Base-by-base conservation (phyloP, 2,329 filamentous ascomycete species). In the Pseudonectria buxi region DNA sequence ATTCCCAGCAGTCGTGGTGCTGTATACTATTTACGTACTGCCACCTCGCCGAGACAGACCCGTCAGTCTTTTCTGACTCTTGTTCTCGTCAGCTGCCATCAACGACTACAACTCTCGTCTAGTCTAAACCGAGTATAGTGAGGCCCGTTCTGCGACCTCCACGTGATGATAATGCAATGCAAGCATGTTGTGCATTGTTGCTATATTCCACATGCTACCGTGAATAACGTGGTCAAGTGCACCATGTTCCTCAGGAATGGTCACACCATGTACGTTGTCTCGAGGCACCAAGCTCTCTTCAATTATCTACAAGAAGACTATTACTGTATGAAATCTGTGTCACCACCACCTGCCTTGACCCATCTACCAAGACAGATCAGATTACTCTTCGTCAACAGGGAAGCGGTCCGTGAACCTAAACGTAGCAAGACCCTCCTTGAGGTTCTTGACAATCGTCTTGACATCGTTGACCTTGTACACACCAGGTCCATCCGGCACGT, bases 401-500 rank as follows among this genome's bases (percentile, higher is more conserved):
- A 82, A 85, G 3, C 81, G 68, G 41, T 76, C 70, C 24, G 79
- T 63, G 50, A 84, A 85, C 63, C 76, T 82, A 45, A 82, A 86
- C 3, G 62, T 72, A 38, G 65, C 67, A 47, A 86, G 59, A 0
- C 80, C 81, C 3, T 72, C 67, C 57, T 72, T 66, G n/a, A 84
- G 50, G 1, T 57, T 49, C 3, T 56, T 49, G 0, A 67, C 68
- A 32, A 79, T 56, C 0, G 41, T 50, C 3, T 57, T 55, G 1
- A 63, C 56, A 4, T 59, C 58, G 0, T 41, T 40, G 2, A 47
- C 50, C 3, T 51, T 44, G 44, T 64, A 71, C 3, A 74, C 64
- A 2, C 71, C 71, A 0, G 61, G 51, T 4, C 58, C 61, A 3
- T 47, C 32, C 4, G 58, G 49, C 32, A 81, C 69, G 2, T 68